A percentile compares a stretch with the other conserved stretches of the same genome.
Evolutionary conservation across 2,329 filamentous ascomycete genomes (phyloP).

Genomic region (Pochonia chlamydosporia): DNA sequence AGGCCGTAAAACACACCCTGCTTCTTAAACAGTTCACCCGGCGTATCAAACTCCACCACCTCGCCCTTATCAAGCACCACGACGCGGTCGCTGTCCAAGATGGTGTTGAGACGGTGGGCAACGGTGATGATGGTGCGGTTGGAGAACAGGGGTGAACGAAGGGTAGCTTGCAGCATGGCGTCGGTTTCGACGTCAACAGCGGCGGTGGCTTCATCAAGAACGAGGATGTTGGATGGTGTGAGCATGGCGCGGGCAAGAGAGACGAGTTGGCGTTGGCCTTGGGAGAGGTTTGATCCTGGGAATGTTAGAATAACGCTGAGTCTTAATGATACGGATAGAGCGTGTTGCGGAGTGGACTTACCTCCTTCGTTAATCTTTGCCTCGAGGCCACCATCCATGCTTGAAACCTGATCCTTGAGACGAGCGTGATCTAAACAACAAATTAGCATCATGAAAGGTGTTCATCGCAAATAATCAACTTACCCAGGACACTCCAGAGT

Average conservation of each 20-base stretch:
- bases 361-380: constrained; percentile 90
- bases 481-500: constrained; percentile 90
- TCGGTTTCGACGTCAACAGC: constrained; percentile 64
- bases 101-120: constrained; percentile 96
- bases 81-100: constrained; percentile 81
- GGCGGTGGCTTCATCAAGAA: constrained; percentile 93
- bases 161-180: constrained; percentile 57
- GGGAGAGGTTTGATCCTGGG: constrained; percentile 85
- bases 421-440: constrained; percentile 81
- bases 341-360: constrained; percentile 41
- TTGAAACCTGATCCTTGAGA: constrained; percentile 80
- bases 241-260: constrained; percentile 90
- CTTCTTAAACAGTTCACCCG: constrained; percentile 66
- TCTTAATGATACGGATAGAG: background rate
- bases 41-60: constrained; percentile 90
- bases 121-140: constrained; percentile 98
- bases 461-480: constrained; percentile 27
- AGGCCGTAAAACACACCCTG: constrained; percentile 81
- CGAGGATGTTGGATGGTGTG: constrained; percentile 93
- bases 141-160: constrained; percentile 64
- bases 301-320: constrained; percentile 12
- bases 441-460: constrained; percentile 12
- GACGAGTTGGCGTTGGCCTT: constrained; percentile 90
- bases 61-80: constrained; percentile 87
- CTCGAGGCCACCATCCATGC: constrained; percentile 85